phyloP scores from a whole-genome alignment of 129 eudicot species.

The Helianthus annuus region HanXRQr2.0-SUNRISE NC_035444.2:16378553-16379052 shows the following conservation, averaged over 20 bases:
- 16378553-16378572: constrained; percentile 99
- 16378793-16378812: constrained; percentile 63
- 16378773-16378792: constrained; percentile 86
- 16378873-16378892: not conserved
- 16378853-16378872: not conserved
- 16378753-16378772: constrained; percentile 55
- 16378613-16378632: constrained; percentile 70
- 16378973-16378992: not conserved
- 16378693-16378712: not conserved
- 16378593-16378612: constrained; percentile 88
- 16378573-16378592: constrained; percentile 85
- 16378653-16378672: constrained; percentile 59
- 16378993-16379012: not conserved
- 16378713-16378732: not conserved
- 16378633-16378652: constrained; percentile 59
- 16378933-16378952: constrained; percentile 5
- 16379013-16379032: constrained; percentile 1
- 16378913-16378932: not conserved
- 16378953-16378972: not conserved
- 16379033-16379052: not conserved
- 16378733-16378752: constrained; percentile 72
- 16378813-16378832: constrained; percentile 19
- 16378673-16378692: not conserved
- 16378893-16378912: not conserved
- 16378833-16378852: not conserved